These are phyloP conservation scores for Aspergillus affinis DNA, from an alignment of 495 filamentous ascomycete genomes.

Conservation along the genomic window DNA sequence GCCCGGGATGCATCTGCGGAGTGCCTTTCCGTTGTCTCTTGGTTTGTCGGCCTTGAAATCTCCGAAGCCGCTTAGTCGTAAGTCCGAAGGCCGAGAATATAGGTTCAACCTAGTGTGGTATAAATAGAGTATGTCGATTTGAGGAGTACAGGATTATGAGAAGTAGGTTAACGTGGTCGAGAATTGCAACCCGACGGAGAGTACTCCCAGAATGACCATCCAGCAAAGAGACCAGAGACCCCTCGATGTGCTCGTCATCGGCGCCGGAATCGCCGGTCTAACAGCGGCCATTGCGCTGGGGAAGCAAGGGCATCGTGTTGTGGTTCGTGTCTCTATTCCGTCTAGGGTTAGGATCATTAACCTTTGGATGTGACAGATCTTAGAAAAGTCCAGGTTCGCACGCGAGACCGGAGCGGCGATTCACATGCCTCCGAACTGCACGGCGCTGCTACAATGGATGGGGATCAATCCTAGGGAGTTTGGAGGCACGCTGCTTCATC, in stretches of 20 bases:
- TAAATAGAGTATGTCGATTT: neutral
- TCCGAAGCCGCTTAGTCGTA: neutral
- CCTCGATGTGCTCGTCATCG: constrained; percentile 27
- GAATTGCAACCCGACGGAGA: neutral
- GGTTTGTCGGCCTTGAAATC: neutral
- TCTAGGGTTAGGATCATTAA: neutral
- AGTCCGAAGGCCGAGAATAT: neutral
- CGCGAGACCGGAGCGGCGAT: constrained; percentile 59
- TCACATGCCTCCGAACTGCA: constrained; percentile 50
- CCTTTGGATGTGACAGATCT: constrained; percentile 31
- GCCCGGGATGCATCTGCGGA: too few species aligned
- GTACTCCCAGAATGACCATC: neutral
- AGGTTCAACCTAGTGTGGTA: neutral
- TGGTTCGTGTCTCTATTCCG: constrained; percentile 16
- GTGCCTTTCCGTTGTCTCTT: too few species aligned
- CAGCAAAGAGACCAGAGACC: neutral
- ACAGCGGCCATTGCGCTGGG: constrained; percentile 31
- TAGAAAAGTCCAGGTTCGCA: constrained; percentile 52
- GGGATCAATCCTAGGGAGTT: constrained; percentile 42
- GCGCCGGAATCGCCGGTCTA: constrained; percentile 34
- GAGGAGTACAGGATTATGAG: neutral
- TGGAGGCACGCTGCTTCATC: constrained; percentile 26
- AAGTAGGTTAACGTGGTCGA: too few species aligned
- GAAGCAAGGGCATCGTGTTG: constrained; percentile 32
- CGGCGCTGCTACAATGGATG: constrained; percentile 45